Evolutionary conservation across 495 filamentous ascomycete genomes (phyloP), one percentile per base, ranked within the genome.

Genomic region (Aeminium ludgeri): DNA sequence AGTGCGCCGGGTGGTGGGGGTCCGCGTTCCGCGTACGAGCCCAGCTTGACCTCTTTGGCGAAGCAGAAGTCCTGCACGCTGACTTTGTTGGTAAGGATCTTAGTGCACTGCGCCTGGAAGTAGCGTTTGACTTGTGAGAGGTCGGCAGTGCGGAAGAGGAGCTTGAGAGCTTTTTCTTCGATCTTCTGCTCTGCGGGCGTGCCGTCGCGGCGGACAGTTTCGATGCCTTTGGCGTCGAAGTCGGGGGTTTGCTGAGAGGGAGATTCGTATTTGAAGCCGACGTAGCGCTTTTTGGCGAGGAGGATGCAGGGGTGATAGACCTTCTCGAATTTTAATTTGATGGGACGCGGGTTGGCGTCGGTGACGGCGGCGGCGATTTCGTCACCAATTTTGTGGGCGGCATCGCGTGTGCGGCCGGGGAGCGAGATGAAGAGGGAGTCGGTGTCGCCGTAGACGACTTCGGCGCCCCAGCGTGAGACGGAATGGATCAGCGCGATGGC

Each of bases 311-410:
- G 91, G 38, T 85, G 77, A 58, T 97, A 97, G 10, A 97, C 89
- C 52, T 97, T 97, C 60, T 97, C 91, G 53, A 97, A 95, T 55
- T 95, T 94, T 44, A 97, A 76, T 59, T 94, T 96, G 40, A 97
- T 65, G 0, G 89, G 89, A 8, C 82, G 72, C 8, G 89, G 89
- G 57, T 96, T 97, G 63, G 80, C 79, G 38, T 83, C 65, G 0
- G 91, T 97, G 42, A 97, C 73, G 31, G 74, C 73, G 53, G 82
- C 70, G n/a, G 86, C 79, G 43, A 97, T 96, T 54, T 95, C 87
- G 50, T 82, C 70, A 11, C 89, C 91, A 29, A 96, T 87, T 43
- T 78, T 70, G 58, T 96, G 96, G 3, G 89, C 89, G 58, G 95
- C 74, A 16, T 82, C 80, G 30, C 76, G 74, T 0, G 80, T 87